These are phyloP conservation scores for Agaricales sp. DNA, from an alignment of 1,284 basidiomycete species.

Conservation along the genomic window DNA sequence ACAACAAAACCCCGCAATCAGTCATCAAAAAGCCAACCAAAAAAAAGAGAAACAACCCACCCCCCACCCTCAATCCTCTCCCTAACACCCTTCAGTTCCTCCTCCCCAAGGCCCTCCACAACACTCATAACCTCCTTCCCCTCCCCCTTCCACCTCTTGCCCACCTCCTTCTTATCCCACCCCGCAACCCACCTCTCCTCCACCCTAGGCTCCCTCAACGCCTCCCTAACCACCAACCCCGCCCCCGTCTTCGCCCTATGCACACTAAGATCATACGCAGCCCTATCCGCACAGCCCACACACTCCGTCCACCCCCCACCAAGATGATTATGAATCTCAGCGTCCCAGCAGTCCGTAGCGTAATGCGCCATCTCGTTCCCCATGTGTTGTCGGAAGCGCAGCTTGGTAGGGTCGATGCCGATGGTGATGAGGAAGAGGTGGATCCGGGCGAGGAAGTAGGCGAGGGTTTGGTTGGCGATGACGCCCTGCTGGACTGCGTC, in stretches of 20 bases:
- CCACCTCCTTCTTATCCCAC: constrained; percentile 85
- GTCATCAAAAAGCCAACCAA: constrained; percentile 12
- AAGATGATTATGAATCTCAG: constrained; percentile 90
- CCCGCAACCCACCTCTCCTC: constrained; percentile 68
- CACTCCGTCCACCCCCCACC: constrained; percentile 90
- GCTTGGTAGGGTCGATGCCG: constrained; percentile 78
- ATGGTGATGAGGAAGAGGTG: constrained; percentile 88
- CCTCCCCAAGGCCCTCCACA: constrained; percentile 64
- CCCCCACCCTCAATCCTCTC: constrained; percentile 61
- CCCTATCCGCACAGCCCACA: constrained; percentile 98
- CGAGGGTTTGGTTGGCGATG: constrained; percentile 59
- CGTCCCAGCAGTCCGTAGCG: constrained; percentile 98
- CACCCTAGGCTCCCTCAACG: constrained; percentile 69
- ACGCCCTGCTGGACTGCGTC: constrained; percentile 76
- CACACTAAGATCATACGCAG: constrained; percentile 84
- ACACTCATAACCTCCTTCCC: constrained; percentile 63
- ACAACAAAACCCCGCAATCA: constrained; percentile 12
- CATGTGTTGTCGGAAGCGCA: constrained; percentile 86
- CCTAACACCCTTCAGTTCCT: constrained; percentile 60
- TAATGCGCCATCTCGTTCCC: constrained; percentile 98
- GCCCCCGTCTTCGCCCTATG: constrained; percentile 55
- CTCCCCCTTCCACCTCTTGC: constrained; percentile 86
- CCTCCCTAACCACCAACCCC: constrained; percentile 74
- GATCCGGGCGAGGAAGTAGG: constrained; percentile 94
- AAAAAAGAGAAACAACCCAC: constrained; percentile 29